Percentiles rank a stretch among this genome's conserved stretches.
These are phyloP conservation scores for Takakia lepidozioides DNA, from an alignment of 225 moss, liverwort and hornwort genomes.

Conservation along the genomic window DNA sequence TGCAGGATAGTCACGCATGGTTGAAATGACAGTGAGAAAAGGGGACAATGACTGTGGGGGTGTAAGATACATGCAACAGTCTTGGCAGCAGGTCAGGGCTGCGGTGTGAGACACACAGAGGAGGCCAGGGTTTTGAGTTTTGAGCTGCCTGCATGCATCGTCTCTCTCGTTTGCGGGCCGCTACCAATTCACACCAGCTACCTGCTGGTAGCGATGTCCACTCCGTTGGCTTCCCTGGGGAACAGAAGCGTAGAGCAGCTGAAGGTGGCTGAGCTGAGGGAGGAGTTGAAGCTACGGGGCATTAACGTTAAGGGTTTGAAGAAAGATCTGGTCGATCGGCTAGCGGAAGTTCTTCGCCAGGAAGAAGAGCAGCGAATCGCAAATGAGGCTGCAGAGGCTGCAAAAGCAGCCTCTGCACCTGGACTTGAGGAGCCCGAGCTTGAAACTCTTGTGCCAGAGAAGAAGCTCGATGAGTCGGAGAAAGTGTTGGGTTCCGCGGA, in stretches of 20 bases:
- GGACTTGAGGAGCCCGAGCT: slow-evolving; percentile 15
- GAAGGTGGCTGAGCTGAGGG: slow-evolving; percentile 88
- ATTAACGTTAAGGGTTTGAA: slow-evolving; percentile 83
- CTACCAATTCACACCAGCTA: no score
- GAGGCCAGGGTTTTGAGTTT: no score
- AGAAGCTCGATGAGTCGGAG: slow-evolving; percentile 18
- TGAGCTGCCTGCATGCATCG: no score
- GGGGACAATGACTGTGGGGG: no score
- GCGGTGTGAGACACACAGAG: no score
- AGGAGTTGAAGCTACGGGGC: slow-evolving; percentile 88
- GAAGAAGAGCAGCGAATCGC: slow-evolving; percentile 19
- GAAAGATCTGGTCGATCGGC: slow-evolving; percentile 90
- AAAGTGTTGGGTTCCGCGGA: slow-evolving; percentile 3
- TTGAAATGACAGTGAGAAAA: no score
- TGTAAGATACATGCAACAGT: no score
- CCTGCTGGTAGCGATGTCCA: slow-evolving; percentile 83
- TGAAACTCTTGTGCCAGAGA: slow-evolving; percentile 19
- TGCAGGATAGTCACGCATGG: no score
- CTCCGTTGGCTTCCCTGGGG: slow-evolving; percentile 76
- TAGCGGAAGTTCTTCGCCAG: slow-evolving; percentile 76
- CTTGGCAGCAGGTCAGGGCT: no score
- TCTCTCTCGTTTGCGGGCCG: no score
- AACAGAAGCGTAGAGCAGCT: slow-evolving; percentile 99
- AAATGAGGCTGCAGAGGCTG: no score
- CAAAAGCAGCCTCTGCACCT: not conserved